phyloP scores from a whole-genome alignment of 176 grass and related monocot species.

The Phoenix dactylifera region DNA sequence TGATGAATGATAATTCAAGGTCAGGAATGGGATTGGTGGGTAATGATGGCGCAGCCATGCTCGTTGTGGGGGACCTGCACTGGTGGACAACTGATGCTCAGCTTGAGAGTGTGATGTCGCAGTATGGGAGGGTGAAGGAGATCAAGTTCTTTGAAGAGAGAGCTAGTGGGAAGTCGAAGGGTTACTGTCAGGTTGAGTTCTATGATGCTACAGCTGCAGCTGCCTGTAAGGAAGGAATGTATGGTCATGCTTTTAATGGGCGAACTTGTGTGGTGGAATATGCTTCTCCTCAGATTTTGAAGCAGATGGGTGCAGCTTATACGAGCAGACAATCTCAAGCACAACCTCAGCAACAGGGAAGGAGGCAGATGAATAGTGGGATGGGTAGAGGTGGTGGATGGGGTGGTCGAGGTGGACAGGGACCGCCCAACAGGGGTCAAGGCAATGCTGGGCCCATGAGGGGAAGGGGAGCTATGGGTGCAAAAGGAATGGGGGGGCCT shows the following conservation, averaged over 20 bases:
- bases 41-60: neutral
- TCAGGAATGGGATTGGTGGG: neutral
- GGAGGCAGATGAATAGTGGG: neutral
- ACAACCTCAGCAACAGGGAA: constrained; percentile 1
- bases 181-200: constrained; percentile 13
- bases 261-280: constrained; percentile 11
- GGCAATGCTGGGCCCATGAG: constrained; percentile 1
- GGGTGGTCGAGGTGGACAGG: constrained; percentile 5
- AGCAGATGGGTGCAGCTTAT: constrained; percentile 8
- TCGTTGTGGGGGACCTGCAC: constrained; percentile 3
- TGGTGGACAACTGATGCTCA: constrained; percentile 11
- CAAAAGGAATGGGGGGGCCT: neutral
- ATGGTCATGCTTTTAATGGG: constrained; percentile 6
- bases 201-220: constrained; percentile 8
- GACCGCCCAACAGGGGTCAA: neutral
- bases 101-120: neutral
- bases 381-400: constrained; percentile 7
- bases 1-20: constrained; percentile 1
- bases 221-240: constrained; percentile 20
- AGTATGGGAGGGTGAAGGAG: constrained; percentile 9
- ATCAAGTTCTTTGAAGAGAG: constrained; percentile 11
- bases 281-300: constrained; percentile 6
- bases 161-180: constrained; percentile 13
- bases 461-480: constrained; percentile 14
- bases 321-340: neutral